A percentile compares a stretch with the other conserved stretches of the same genome.
Evolutionary conservation across 2,329 filamentous ascomycete species (phyloP).

Genomic region (Fusarium graminum): DNA sequence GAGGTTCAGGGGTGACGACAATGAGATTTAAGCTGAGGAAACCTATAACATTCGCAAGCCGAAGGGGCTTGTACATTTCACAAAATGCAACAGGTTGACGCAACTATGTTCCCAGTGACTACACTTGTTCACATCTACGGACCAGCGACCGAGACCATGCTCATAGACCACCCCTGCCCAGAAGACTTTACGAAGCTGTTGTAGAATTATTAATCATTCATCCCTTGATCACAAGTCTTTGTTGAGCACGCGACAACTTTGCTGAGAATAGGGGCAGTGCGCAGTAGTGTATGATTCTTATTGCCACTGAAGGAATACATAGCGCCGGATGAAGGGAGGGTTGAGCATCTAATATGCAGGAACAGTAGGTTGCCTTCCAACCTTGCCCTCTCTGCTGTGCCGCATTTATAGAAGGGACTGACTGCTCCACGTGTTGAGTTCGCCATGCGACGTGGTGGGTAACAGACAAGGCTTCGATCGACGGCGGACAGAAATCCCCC

Average conservation of each 20-base stretch:
- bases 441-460: neutral
- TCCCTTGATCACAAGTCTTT: neutral
- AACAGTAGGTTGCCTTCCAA: neutral
- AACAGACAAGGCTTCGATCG: neutral
- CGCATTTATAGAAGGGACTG: neutral
- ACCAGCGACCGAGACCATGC: neutral
- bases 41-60: neutral
- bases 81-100: neutral
- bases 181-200: neutral
- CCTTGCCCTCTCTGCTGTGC: neutral
- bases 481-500: neutral
- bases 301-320: neutral
- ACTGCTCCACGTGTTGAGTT: conserved; percentile 6
- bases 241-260: neutral
- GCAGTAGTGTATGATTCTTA: neutral
- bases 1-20: neutral
- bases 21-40: neutral
- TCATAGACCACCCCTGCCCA: neutral
- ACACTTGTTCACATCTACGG: neutral
- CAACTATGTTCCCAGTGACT: neutral
- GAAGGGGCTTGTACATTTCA: neutral
- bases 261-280: neutral
- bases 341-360: neutral
- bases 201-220: neutral
- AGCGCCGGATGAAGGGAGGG: conserved; percentile 9